Base-by-base conservation (phyloP, 2,329 filamentous ascomycete species). In the Hymenoscyphus fructigenus region DNA sequence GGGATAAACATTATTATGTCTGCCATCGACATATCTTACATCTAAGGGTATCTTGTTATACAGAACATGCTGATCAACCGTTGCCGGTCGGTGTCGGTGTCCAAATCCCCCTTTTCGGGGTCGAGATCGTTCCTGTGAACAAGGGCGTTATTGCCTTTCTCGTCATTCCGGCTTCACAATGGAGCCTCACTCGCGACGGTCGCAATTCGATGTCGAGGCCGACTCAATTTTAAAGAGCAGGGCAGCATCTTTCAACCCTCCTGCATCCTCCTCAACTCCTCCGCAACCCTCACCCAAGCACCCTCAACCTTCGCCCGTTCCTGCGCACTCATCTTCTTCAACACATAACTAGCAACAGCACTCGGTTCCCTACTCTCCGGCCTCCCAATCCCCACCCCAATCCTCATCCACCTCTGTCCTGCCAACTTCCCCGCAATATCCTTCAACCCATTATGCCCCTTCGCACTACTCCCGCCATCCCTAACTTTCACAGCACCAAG, bases 321-420 rank as follows among this genome's bases (percentile, higher is more conserved):
- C 38, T 44, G 36, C 9, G n/a, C 44, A 50, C 55, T 73, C 71
- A 75, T 75, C 68, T 73, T 75, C 62, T 70, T 82, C 70, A 98
- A 79, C 55, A 98, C 93, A 79, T 94, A 96, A 28, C 85, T 80
- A 55, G 88, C 85, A 10, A 98, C 93, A 1, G 85, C 85, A 47
- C 80, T 79, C 26, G 82, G 80, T 59, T 92, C 88, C 68, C 93
- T 83, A 67, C 84, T 88, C 57, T 79, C 81, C 0, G 94, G 94
- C 57, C 95, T 81, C n/a, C 92, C 93, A 78, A 98, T 97, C 0
- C 95, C 95, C 14, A 98, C 80, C 0, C 91, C 89, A 60, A 98
- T 85, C 65, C 91, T 82, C 68, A 75, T 83, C 59, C 80, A 84
- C 9, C 79, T 77, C 0, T 69, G 72, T 5, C 78, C 77, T 2